Conservation (phyloP, 495 filamentous ascomycete genomes). For the Podospora fimiseda region DNA sequence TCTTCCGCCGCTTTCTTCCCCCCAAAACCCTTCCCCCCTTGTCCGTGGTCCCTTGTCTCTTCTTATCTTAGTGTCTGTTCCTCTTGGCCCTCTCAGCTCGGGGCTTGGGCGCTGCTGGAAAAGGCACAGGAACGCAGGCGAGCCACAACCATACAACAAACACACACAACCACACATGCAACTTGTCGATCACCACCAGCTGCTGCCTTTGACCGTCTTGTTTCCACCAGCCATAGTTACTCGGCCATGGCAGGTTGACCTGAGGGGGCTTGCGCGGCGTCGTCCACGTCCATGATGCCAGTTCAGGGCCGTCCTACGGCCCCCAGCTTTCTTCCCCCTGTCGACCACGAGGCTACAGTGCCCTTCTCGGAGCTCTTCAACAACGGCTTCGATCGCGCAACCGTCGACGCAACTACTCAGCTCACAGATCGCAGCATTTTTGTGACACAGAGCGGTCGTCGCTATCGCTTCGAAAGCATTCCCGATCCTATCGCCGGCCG, state of each 20-base stretch:
- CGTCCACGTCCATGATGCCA: slow-evolving; percentile 23
- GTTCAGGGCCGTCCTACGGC: slow-evolving; percentile 20
- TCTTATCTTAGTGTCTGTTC: not conserved
- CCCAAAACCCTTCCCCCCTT: not conserved
- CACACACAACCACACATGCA: slow-evolving; percentile 18
- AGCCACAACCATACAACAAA: not conserved
- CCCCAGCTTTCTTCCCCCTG: slow-evolving; percentile 20
- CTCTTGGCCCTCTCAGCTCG: not conserved
- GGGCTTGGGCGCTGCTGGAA: not conserved
- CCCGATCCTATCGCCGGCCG: slow-evolving; percentile 18
- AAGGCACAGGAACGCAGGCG: not conserved
- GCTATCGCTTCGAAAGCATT: slow-evolving; percentile 27
- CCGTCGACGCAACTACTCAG: slow-evolving; percentile 26
- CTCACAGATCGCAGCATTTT: slow-evolving; percentile 27
- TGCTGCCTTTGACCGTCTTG: not conserved
- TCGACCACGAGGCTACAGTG: slow-evolving; percentile 20
- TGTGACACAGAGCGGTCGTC: slow-evolving; percentile 24
- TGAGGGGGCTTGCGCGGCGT: slow-evolving; percentile 24
- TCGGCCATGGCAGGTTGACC: slow-evolving; percentile 26
- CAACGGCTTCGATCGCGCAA: slow-evolving; percentile 23
- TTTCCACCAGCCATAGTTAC: slow-evolving; percentile 6
- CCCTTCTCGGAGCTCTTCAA: slow-evolving; percentile 30
- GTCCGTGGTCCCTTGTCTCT: not conserved
- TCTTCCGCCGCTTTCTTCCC: not conserved
- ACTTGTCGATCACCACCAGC: slow-evolving; percentile 18